These are phyloP conservation scores for Alternaria viburni DNA, from an alignment of 2,329 filamentous ascomycete species.

Conservation along the genomic window DNA sequence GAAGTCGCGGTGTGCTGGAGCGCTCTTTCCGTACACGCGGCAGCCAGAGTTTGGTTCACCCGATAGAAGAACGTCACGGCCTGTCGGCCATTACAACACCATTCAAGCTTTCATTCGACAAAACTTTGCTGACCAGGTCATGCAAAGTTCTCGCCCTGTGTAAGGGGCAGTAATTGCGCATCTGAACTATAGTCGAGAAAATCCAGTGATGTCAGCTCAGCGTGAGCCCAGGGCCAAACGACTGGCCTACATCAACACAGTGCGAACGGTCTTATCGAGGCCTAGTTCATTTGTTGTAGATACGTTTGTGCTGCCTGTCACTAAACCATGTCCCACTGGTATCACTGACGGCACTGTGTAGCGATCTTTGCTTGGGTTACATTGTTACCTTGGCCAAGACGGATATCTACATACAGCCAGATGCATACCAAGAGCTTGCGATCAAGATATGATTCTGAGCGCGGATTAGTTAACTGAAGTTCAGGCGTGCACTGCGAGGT, in stretches of 20 bases:
- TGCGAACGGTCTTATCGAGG: not conserved
- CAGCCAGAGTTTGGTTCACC: slow-evolving; percentile 38
- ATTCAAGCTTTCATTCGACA: not conserved
- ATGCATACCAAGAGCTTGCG: not conserved
- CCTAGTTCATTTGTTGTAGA: not conserved
- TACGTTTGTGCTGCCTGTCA: not conserved
- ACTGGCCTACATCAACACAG: not conserved
- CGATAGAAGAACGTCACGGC: slow-evolving; percentile 27
- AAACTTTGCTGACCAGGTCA: not conserved
- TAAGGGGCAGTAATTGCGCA: not conserved
- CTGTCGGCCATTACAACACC: not conserved
- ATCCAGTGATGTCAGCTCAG: not conserved
- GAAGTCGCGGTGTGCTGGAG: not conserved
- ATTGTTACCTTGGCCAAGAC: not conserved
- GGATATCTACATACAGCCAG: not conserved
- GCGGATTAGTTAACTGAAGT: not conserved
- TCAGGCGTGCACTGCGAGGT: not conserved
- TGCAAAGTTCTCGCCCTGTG: not conserved
- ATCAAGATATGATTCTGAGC: not conserved
- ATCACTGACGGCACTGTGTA: not conserved
- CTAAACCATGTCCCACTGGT: not conserved
- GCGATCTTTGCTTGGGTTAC: not conserved
- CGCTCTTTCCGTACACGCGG: not conserved
- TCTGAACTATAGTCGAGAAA: not conserved
- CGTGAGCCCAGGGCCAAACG: not conserved